Evolutionary conservation across 176 grass and related monocot genomes (phyloP).

Genomic region (Avena eriantha): DNA sequence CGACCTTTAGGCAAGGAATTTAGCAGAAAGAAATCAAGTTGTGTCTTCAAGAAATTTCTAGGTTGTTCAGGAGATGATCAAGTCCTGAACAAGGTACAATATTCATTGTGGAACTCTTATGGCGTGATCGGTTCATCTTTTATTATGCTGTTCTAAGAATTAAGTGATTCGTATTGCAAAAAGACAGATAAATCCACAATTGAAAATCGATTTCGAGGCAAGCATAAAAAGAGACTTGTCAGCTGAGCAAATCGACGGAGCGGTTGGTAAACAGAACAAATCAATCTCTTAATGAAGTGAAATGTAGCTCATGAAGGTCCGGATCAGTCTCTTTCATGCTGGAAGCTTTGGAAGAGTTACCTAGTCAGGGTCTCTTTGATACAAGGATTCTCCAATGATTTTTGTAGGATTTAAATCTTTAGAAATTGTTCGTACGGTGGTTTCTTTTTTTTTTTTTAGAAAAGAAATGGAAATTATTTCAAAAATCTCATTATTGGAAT

Average conservation of each 20-base stretch:
- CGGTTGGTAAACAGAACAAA: not conserved
- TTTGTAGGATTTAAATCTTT: too few relatives aligned
- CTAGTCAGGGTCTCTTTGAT: not conserved
- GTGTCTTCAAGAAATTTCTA: not conserved
- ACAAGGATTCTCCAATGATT: too few relatives aligned
- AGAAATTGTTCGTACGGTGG: too few relatives aligned
- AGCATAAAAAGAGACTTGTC: not conserved
- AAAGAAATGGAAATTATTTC: too few relatives aligned
- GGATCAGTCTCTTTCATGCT: not conserved
- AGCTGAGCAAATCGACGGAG: not conserved
- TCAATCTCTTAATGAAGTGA: not conserved
- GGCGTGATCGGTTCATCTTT: too few relatives aligned
- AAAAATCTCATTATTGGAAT: too few relatives aligned
- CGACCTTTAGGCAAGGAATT: not conserved
- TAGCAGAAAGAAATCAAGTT: not conserved
- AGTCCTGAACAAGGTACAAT: not conserved
- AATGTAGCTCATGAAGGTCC: not conserved
- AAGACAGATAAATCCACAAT: not conserved
- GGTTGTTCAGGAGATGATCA: not conserved
- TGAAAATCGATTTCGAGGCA: not conserved
- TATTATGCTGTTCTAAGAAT: not conserved
- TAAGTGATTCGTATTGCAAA: not conserved
- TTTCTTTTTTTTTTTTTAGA: too few relatives aligned
- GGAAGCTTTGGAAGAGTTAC: not conserved
- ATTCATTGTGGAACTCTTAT: not conserved